Evolutionary conservation across 306 rosid species (phyloP).

Genomic region (Quercus gilva): DNA sequence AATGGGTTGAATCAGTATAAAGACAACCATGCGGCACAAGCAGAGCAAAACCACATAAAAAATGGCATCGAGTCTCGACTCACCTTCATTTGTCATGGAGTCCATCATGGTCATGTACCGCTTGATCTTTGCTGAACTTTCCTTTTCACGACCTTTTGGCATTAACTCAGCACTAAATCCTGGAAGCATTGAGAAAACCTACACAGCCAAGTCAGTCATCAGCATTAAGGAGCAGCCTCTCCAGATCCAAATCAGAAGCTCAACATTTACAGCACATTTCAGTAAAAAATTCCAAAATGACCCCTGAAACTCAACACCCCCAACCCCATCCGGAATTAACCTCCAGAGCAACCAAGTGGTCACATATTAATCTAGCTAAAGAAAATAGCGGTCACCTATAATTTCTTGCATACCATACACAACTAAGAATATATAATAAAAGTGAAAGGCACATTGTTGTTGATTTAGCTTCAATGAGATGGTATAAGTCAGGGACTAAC

Average conservation of each 20-base stretch:
- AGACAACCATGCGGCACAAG: slow-evolving; percentile 6
- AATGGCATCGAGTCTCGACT: slow-evolving; percentile 8
- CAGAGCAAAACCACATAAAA: not conserved
- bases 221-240: not conserved
- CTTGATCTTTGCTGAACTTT: slow-evolving; percentile 85
- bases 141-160: slow-evolving; percentile 92
- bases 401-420: not conserved
- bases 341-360: slow-evolving; percentile 32
- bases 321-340: not conserved
- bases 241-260: not conserved
- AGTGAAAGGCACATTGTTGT: not conserved
- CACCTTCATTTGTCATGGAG: slow-evolving; percentile 89
- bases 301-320: not conserved
- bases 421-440: not conserved
- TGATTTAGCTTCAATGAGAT: slow-evolving; percentile 1
- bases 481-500: slow-evolving; percentile 30
- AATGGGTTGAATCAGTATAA: slow-evolving; percentile 2
- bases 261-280: not conserved
- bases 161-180: slow-evolving; percentile 72
- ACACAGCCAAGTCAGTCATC: slow-evolving; percentile 18
- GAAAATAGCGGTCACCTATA: not conserved
- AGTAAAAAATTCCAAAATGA: not conserved
- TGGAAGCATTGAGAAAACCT: slow-evolving; percentile 86
- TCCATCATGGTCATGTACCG: slow-evolving; percentile 99
- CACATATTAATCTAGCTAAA: too few relatives aligned